Conservation (phyloP, 352 stramenopile genomes). For the Poterioochromonas sp. region DNA sequence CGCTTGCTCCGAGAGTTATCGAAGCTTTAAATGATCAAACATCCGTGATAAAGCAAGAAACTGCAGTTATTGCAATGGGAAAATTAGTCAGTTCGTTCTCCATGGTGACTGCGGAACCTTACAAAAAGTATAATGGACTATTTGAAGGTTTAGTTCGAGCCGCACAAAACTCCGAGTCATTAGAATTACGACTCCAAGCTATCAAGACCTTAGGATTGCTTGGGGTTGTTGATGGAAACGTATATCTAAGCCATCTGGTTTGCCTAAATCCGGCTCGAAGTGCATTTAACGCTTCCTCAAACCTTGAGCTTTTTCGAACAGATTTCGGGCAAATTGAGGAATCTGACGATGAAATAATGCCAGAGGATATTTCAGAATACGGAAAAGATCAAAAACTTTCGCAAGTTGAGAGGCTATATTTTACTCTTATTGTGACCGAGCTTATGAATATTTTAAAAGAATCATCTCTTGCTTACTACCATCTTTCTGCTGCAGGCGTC, state of each 20-base stretch:
- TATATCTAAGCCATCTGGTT: slow-evolving; percentile 37
- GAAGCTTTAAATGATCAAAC: slow-evolving; percentile 20
- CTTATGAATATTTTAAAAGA: slow-evolving; percentile 73
- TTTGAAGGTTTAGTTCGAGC: slow-evolving; percentile 29
- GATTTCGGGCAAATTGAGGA: slow-evolving; percentile 39
- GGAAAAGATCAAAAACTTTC: background rate
- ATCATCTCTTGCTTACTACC: slow-evolving; percentile 63
- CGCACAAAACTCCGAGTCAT: background rate
- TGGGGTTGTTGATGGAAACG: slow-evolving; percentile 9
- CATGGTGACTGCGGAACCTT: slow-evolving; percentile 6
- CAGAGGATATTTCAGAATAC: slow-evolving; percentile 45
- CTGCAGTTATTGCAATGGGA: slow-evolving; percentile 26
- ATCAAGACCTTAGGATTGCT: slow-evolving; percentile 41
- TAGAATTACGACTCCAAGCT: slow-evolving; percentile 8
- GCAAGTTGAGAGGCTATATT: slow-evolving; percentile 63
- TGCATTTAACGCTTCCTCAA: too few species aligned
- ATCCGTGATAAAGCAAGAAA: slow-evolving; percentile 16
- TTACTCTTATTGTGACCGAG: slow-evolving; percentile 72
- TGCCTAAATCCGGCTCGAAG: too few species aligned
- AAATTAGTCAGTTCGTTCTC: slow-evolving; percentile 26
- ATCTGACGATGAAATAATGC: slow-evolving; percentile 51
- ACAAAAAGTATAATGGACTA: slow-evolving; percentile 15
- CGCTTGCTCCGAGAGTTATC: slow-evolving; percentile 6
- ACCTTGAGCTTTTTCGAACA: background rate
- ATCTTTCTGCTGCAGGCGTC: slow-evolving; percentile 72